Evolutionary conservation across 2,329 filamentous ascomycete genomes (phyloP).

Genomic region (Tolypocladium cylindrosporum): DNA sequence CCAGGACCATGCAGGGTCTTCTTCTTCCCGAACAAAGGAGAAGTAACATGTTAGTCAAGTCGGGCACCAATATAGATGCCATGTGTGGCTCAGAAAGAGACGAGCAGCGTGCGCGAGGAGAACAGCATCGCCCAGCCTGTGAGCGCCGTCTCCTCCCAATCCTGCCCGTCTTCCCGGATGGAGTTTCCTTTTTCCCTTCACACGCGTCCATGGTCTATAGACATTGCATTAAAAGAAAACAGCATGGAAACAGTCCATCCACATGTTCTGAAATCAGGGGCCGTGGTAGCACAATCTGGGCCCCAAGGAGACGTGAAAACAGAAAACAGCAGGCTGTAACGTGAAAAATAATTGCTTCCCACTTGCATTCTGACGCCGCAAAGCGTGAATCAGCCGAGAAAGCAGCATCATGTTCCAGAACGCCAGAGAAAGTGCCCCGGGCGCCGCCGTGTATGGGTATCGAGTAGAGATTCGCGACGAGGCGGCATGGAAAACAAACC

Average conservation of each 20-base stretch:
- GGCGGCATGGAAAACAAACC: slow-evolving; percentile 8
- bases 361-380: background rate
- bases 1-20: slow-evolving; percentile 8
- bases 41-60: slow-evolving; percentile 4
- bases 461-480: slow-evolving; percentile 9
- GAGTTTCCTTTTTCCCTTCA: background rate
- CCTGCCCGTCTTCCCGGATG: background rate
- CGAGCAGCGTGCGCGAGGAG: background rate
- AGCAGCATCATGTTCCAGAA: background rate
- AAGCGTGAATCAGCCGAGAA: background rate
- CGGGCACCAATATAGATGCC: background rate
- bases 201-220: background rate
- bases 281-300: background rate
- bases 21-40: slow-evolving; percentile 8
- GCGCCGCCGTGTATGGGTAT: slow-evolving; percentile 9
- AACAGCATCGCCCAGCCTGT: background rate
- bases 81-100: background rate
- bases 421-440: slow-evolving; percentile 2
- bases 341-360: background rate
- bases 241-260: background rate
- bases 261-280: background rate
- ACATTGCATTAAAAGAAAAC: background rate
- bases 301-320: background rate
- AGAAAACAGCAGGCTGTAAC: background rate
- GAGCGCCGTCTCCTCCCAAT: background rate